phyloP scores from a whole-genome alignment of 164 flowering plant genomes.

The Akebia trifoliata region DNA sequence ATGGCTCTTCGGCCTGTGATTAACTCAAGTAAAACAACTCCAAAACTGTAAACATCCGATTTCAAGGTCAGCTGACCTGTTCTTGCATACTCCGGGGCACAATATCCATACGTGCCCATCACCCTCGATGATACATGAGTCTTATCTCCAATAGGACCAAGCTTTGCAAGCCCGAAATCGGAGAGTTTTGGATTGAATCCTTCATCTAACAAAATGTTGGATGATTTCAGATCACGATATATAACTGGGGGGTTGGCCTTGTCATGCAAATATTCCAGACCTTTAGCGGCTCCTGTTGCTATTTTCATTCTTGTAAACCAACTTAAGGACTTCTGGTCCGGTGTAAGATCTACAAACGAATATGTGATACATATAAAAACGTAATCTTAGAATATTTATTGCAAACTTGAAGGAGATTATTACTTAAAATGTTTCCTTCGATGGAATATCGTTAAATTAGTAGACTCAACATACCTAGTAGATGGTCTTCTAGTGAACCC shows the following conservation, averaged over 20 bases:
- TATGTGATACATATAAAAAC: neutral
- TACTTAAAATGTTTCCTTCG: no score
- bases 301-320: slow-evolving; percentile 58
- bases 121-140: slow-evolving; percentile 41
- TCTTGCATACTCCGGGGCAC: slow-evolving; percentile 63
- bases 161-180: slow-evolving; percentile 58
- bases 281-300: slow-evolving; percentile 57
- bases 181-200: slow-evolving; percentile 54
- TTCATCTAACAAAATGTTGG: slow-evolving; percentile 55
- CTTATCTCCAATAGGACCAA: slow-evolving; percentile 41
- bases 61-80: slow-evolving; percentile 47
- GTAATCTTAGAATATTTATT: neutral
- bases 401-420: no score
- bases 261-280: slow-evolving; percentile 60
- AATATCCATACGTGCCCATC: slow-evolving; percentile 69
- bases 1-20: slow-evolving; percentile 64
- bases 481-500: slow-evolving; percentile 37
- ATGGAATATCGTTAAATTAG: no score
- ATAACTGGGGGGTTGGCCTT: slow-evolving; percentile 61
- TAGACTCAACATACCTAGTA: no score
- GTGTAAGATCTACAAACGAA: slow-evolving; percentile 24
- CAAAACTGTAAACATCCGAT: slow-evolving; percentile 69
- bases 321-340: slow-evolving; percentile 30
- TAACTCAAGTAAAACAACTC: slow-evolving; percentile 61
- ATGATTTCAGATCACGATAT: slow-evolving; percentile 55